phyloP scores from a whole-genome alignment of 2,329 filamentous ascomycete genomes.

The Ambrosiella xylebori region DNA sequence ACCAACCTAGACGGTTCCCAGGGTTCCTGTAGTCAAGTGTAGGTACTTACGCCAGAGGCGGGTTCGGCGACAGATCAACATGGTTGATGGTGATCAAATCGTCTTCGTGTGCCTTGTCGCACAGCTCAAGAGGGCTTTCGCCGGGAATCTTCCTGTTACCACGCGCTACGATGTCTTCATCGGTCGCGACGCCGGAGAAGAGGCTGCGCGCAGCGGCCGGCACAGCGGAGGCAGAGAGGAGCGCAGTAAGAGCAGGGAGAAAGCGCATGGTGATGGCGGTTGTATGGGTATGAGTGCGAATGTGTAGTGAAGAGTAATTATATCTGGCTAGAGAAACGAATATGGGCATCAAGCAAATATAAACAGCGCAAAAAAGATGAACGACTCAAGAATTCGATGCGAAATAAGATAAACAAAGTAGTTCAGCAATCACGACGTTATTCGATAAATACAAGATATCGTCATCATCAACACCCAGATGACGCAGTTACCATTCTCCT shows the following conservation, averaged over 20 bases:
- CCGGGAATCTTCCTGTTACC: constrained; percentile 54
- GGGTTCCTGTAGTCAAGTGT: not conserved
- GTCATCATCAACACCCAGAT: no score
- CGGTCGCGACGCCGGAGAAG: constrained; percentile 19
- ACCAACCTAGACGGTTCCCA: no score
- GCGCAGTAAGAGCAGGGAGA: constrained; percentile 25
- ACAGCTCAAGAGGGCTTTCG: constrained; percentile 71
- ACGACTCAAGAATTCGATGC: no score
- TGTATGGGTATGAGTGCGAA: not conserved
- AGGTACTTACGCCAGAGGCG: constrained; percentile 58
- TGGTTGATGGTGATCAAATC: constrained; percentile 61
- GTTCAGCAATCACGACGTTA: no score
- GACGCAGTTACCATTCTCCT: no score
- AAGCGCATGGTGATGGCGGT: constrained; percentile 6
- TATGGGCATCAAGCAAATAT: not conserved
- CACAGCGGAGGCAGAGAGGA: constrained; percentile 28
- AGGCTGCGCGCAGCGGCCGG: constrained; percentile 30
- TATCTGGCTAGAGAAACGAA: not conserved
- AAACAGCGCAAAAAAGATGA: no score
- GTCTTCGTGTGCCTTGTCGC: constrained; percentile 41
- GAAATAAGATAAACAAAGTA: no score
- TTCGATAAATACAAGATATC: no score
- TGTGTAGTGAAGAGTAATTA: not conserved
- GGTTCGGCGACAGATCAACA: constrained; percentile 73
- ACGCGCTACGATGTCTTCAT: not conserved